These are phyloP conservation scores for Filobasidium wieringae DNA, from an alignment of 768 basidiomycete genomes.

Conservation along the genomic window DNA sequence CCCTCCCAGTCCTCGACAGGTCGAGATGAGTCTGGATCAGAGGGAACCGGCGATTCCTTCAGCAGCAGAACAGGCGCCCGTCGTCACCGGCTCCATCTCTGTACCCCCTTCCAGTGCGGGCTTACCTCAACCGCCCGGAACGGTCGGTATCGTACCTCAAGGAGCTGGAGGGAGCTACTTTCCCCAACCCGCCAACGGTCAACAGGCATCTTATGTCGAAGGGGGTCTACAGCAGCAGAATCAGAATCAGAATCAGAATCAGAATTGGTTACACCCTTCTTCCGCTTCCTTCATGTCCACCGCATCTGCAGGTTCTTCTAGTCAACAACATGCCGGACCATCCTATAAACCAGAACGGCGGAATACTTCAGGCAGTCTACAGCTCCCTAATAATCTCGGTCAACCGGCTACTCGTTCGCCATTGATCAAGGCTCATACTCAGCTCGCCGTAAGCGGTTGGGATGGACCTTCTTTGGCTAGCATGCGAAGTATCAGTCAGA, in stretches of 20 bases:
- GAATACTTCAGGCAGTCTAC: conserved; percentile 2
- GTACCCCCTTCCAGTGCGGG: not conserved
- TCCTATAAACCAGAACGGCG: not conserved
- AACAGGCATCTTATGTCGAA: not conserved
- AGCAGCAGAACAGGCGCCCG: not conserved
- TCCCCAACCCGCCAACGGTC: not conserved
- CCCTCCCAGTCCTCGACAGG: not conserved
- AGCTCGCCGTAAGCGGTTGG: not conserved
- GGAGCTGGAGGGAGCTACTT: not conserved
- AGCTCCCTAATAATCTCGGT: not conserved
- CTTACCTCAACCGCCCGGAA: not conserved
- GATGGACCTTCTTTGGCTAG: conserved; percentile 13
- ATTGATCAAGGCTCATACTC: conserved; percentile 25
- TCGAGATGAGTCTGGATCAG: not conserved
- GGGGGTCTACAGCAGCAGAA: no score
- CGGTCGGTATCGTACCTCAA: not conserved
- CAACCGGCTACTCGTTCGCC: conserved; percentile 19
- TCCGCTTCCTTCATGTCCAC: not conserved
- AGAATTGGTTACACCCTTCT: not conserved
- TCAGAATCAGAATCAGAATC: no score
- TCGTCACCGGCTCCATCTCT: not conserved
- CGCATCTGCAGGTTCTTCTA: not conserved
- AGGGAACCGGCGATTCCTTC: not conserved
- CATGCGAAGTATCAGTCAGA: conserved; percentile 10
- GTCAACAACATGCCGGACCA: not conserved